Evolutionary conservation across 2,329 filamentous ascomycete genomes (phyloP).

Genomic region (Botrytis porri): DNA sequence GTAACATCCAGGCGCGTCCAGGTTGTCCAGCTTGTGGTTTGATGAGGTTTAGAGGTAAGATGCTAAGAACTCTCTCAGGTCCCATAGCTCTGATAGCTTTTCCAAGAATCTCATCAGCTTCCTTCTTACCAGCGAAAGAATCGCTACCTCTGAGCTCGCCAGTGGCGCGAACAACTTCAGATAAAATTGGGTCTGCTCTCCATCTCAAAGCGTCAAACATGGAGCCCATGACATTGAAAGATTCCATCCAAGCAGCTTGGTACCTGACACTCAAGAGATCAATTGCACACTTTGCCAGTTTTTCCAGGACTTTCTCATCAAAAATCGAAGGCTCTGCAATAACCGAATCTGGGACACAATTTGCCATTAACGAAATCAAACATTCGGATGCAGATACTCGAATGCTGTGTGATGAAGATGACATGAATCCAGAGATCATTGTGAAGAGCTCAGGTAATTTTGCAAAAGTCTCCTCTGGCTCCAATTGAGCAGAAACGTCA

Average conservation of each 20-base stretch:
- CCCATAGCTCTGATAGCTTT: slow-evolving; percentile 89
- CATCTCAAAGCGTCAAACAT: slow-evolving; percentile 86
- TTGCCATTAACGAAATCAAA: slow-evolving; percentile 86
- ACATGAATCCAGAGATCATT: slow-evolving; percentile 76
- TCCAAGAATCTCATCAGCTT: slow-evolving; percentile 86
- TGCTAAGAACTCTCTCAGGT: slow-evolving; percentile 74
- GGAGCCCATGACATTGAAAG: slow-evolving; percentile 82
- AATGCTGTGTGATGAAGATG: slow-evolving; percentile 88
- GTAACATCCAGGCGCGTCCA: slow-evolving; percentile 91
- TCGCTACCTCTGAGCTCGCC: slow-evolving; percentile 86
- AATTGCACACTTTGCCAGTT: slow-evolving; percentile 69
- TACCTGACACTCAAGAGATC: slow-evolving; percentile 84
- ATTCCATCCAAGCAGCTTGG: slow-evolving; percentile 91
- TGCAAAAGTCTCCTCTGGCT: slow-evolving; percentile 86
- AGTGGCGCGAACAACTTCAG: slow-evolving; percentile 71
- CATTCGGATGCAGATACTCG: slow-evolving; percentile 93
- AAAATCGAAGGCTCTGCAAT: slow-evolving; percentile 87
- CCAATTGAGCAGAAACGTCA: slow-evolving; percentile 85
- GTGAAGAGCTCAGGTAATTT: slow-evolving; percentile 83
- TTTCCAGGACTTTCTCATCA: slow-evolving; percentile 85
- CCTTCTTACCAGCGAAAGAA: slow-evolving; percentile 88
- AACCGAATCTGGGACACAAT: slow-evolving; percentile 79
- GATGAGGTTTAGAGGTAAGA: slow-evolving; percentile 81
- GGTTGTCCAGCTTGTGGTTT: slow-evolving; percentile 73
- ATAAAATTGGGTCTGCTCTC: slow-evolving; percentile 76